Percentiles rank a stretch among this genome's conserved stretches.
Conservation (phyloP, 441 rosid species). For the Eruca vesicaria region DNA sequence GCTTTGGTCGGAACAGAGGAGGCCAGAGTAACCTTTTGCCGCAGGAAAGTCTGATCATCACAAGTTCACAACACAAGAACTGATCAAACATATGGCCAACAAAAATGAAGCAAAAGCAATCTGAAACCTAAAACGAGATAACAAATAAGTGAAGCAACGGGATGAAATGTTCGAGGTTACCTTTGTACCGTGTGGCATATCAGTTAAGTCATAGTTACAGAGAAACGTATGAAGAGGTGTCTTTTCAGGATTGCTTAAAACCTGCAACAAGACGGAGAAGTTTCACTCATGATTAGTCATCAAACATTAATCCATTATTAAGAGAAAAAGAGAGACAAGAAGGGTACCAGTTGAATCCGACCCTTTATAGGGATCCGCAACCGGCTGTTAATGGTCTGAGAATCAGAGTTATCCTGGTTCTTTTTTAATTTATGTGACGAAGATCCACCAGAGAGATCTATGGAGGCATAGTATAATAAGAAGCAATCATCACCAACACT, state of each 20-base stretch:
- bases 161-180: conserved; percentile 40
- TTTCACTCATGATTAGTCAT: neutral
- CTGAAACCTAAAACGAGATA: neutral
- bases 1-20: conserved; percentile 39
- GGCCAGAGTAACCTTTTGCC: conserved; percentile 72
- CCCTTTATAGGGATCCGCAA: conserved; percentile 82
- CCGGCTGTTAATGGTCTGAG: conserved; percentile 56
- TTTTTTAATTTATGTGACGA: conserved; percentile 50
- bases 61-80: conserved; percentile 24
- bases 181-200: conserved; percentile 85
- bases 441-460: conserved; percentile 60
- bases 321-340: conserved; percentile 3
- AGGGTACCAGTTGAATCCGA: conserved; percentile 72
- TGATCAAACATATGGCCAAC: conserved; percentile 1
- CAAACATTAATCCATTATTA: neutral
- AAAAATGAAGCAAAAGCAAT: neutral
- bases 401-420: conserved; percentile 48
- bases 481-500: conserved; percentile 79
- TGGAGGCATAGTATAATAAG: conserved; percentile 70
- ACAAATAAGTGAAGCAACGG: neutral
- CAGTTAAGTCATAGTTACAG: conserved; percentile 85
- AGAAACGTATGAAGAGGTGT: conserved; percentile 83
- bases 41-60: conserved; percentile 65
- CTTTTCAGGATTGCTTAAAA: conserved; percentile 87
- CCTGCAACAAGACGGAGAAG: conserved; percentile 43